Evolutionary conservation across 208 protist genomes (phyloP), one percentile per base, ranked within the genome.

Genomic region (Crithidia fasciculata): DNA sequence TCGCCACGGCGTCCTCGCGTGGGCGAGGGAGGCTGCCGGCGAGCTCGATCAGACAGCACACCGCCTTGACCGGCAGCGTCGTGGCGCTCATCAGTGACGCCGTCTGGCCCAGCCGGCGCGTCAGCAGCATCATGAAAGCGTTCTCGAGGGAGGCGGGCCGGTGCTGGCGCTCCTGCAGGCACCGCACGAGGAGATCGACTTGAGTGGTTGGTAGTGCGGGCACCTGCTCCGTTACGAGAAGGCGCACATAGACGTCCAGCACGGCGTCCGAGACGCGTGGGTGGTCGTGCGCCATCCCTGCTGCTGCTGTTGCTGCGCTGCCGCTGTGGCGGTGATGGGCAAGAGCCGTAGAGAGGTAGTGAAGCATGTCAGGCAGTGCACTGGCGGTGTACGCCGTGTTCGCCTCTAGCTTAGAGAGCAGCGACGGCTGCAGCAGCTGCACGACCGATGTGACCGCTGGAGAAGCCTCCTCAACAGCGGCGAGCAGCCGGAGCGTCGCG

Each of bases 221-320:
- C 40, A 77, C 62, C 19, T 59, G 50, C 47, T 91, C 80, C 58
- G 76, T 69, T 13, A 52, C 60, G 8, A 92, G 62, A 15, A 85
- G 66, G 6, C 82, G 84, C 9, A 94, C 47, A 57, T 87, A 93
- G 19, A 92, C 36, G 49, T 90, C 85, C 59, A 93, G 77, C 40
- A 92, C 74, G 19, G 88, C 80, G 52, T 88, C 81, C 2, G 88
- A 86, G 8, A 91, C 52, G 12, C 57, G 50, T 13, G 50, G 40
- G 43, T 49, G 59, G 13, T 16, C 43, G 47, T 16, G 63, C 53
- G 28, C 3, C 12, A 49, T 2, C 65, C 9, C 37, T 10, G 54
- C 53, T n/a, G 8, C 10, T 36, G 45, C 15, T n/a, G 45, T 9
- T 8, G 58, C 19, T 28, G 6, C 41, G 10, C 28, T 28, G 28